phyloP scores from a whole-genome alignment of 768 basidiomycete species.

The Collybiopsis luxurians region DNA sequence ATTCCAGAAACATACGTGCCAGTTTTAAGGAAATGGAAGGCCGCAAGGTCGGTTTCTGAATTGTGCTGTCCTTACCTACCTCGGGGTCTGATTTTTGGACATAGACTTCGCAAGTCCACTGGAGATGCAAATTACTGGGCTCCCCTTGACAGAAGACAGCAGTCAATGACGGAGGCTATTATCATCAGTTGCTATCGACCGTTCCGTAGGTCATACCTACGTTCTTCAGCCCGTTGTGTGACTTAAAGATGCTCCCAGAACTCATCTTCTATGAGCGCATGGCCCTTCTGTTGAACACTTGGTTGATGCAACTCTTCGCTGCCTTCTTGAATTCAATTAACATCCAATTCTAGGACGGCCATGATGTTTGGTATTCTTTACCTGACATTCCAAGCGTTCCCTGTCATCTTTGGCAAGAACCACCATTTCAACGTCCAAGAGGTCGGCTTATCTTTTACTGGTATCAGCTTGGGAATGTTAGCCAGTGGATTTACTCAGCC shows the following conservation, averaged over 20 bases:
- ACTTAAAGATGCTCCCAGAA: slow-evolving; percentile 34
- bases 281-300: slow-evolving; percentile 68
- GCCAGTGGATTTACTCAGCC: slow-evolving; percentile 30
- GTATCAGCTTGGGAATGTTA: slow-evolving; percentile 57
- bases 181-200: slow-evolving; percentile 63
- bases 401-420: slow-evolving; percentile 50
- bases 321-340: slow-evolving; percentile 40
- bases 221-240: background rate
- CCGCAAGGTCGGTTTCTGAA: slow-evolving; percentile 37
- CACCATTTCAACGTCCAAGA: slow-evolving; percentile 49
- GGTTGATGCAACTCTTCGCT: slow-evolving; percentile 43
- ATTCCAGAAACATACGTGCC: slow-evolving; percentile 73
- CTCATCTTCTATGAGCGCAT: slow-evolving; percentile 68
- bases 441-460: slow-evolving; percentile 57
- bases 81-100: too few relatives aligned
- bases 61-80: too few relatives aligned
- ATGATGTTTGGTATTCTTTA: slow-evolving; percentile 63
- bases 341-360: slow-evolving; percentile 55
- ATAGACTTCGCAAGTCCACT: slow-evolving; percentile 53
- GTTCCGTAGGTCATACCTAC: slow-evolving; percentile 50
- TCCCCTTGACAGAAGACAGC: slow-evolving; percentile 51
- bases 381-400: slow-evolving; percentile 57
- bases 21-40: slow-evolving; percentile 59
- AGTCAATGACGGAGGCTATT: slow-evolving; percentile 44
- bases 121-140: slow-evolving; percentile 55